Evolutionary conservation across 192 early-diverging fungal species (phyloP), one percentile per base, ranked within the genome.

Genomic region (Rhizophagus prolifer): DNA sequence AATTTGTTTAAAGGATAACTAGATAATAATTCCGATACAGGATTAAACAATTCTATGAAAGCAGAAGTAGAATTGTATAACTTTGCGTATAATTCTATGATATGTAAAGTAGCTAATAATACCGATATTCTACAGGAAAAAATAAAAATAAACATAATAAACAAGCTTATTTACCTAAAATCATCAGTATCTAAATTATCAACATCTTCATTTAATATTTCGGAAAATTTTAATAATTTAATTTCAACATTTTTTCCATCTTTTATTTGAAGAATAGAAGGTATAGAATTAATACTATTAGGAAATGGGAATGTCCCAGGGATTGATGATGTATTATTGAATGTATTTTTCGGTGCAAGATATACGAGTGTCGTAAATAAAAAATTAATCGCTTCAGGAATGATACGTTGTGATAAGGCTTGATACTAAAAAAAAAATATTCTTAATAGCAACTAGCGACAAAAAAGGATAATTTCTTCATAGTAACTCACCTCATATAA

Each of bases 371-470:
- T 74, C 4, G 79, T 58, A 59, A 78, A 70, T 60, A 90, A 82
- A 70, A 90, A 95, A 84, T 91, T 95, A 71, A 91, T 79, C 2
- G 82, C 87, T 83, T 95, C 93, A 10, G 93, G 93, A 1, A 91
- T 71, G 63, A 93, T 87, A 21, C 95, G 88, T 74, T 93, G 93
- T 4, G 93, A 90, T 63, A 92, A 82, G 25, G 72, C 34, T 80
- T 91, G 84, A 71, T 88, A 92, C 84, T 92, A 79, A 65, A 81
- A 44, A 80, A 9, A 30, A 60, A 78, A 44, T 44, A 0, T 12
- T 44, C 41, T 13, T 26, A 28, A 34, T 1, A 66, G 9, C 26
- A 36, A 12, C 9, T 21, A 21, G 21, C 3, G n/a, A 4, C 31
- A 34, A 1, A 38, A 31, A 66, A 34, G n/a, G 64, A 7, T 34